These are phyloP conservation scores for Penicillium sp. DNA, from an alignment of 2,329 filamentous ascomycete species.

Conservation along the genomic window DNA sequence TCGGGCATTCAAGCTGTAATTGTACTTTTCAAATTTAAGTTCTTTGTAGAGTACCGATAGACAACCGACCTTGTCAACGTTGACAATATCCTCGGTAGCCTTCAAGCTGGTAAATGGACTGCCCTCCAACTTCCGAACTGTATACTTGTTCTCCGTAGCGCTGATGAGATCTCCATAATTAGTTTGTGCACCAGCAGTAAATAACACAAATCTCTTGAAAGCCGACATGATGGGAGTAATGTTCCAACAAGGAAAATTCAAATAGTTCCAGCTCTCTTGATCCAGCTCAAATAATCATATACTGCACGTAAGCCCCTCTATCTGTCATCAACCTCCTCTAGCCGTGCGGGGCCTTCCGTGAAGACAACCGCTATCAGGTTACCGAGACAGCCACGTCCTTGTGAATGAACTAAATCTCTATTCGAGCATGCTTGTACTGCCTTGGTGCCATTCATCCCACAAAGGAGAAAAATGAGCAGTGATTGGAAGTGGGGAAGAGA, in stretches of 20 bases:
- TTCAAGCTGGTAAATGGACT: conserved; percentile 1
- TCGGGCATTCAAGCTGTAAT: conserved; percentile 5
- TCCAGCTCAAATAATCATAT: not conserved
- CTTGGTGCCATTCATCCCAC: not conserved
- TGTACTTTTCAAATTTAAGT: not conserved
- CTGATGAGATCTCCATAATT: conserved; percentile 10
- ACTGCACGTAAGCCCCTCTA: not conserved
- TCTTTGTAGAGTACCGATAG: not conserved
- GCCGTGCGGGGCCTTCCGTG: not conserved
- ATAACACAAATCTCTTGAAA: conserved; percentile 11
- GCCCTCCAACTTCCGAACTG: conserved; percentile 7
- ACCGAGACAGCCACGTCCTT: not conserved
- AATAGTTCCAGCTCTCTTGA: not conserved
- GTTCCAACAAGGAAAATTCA: not conserved
- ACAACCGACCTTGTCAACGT: not conserved
- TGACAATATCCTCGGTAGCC: conserved; percentile 3
- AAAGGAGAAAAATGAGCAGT: not conserved
- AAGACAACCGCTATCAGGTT: not conserved
- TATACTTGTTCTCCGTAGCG: conserved; percentile 4
- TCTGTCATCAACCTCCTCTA: not conserved
- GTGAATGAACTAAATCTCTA: not conserved
- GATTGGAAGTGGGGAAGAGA: not conserved
- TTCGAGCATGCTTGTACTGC: no score
- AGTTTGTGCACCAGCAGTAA: not conserved
- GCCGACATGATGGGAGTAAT: not conserved